phyloP scores from a whole-genome alignment of 2,329 filamentous ascomycete species.

The Tothia fuscella region DNA sequence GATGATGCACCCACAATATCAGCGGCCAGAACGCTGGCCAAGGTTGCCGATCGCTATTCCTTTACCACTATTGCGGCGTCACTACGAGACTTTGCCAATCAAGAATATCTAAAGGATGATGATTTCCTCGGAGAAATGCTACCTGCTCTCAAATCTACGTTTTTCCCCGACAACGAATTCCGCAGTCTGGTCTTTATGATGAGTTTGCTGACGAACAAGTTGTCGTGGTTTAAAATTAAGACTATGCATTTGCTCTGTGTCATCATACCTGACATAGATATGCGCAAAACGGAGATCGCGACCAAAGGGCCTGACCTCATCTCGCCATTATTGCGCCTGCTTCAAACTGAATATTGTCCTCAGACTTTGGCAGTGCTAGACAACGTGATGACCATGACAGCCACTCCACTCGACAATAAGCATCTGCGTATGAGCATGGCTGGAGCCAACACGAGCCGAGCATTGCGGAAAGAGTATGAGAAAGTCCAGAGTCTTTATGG shows the following conservation, averaged over 20 bases:
- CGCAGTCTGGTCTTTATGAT: slow-evolving; percentile 80
- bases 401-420: slow-evolving; percentile 73
- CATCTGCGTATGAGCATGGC: slow-evolving; percentile 98
- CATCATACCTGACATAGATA: slow-evolving; percentile 80
- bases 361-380: slow-evolving; percentile 86
- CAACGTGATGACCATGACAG: slow-evolving; percentile 78
- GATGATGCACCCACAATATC: slow-evolving; percentile 38
- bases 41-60: slow-evolving; percentile 61
- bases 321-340: slow-evolving; percentile 73
- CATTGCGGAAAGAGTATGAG: slow-evolving; percentile 87
- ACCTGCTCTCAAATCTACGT: slow-evolving; percentile 61
- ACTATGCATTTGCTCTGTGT: slow-evolving; percentile 82
- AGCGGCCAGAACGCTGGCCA: slow-evolving; percentile 57
- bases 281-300: slow-evolving; percentile 81
- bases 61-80: slow-evolving; percentile 55
- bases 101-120: slow-evolving; percentile 52
- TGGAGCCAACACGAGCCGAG: slow-evolving; percentile 63
- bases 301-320: slow-evolving; percentile 90
- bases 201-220: slow-evolving; percentile 78
- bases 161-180: slow-evolving; percentile 73
- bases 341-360: slow-evolving; percentile 90
- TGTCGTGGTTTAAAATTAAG: slow-evolving; percentile 82
- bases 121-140: slow-evolving; percentile 70
- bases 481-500: slow-evolving; percentile 90
- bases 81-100: slow-evolving; percentile 57